Conservation (phyloP, 2,329 filamentous ascomycete species). For the Scopulariopsis brevicaulis region DNA sequence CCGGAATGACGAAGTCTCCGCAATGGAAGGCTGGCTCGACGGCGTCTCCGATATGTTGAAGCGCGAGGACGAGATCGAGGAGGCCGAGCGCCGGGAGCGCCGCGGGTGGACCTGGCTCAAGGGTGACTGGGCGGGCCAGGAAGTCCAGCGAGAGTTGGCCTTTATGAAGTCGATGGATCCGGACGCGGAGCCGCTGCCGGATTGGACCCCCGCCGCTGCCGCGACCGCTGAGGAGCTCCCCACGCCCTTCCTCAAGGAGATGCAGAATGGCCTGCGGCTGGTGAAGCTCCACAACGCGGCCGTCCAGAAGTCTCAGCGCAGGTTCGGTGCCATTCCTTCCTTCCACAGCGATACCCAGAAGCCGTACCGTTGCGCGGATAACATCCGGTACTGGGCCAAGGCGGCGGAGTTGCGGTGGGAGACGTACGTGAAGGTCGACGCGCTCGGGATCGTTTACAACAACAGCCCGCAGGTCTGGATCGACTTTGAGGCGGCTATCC, state of each 20-base stretch:
- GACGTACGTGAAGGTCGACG: slow-evolving; percentile 69
- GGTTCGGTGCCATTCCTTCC: slow-evolving; percentile 78
- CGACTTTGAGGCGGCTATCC: slow-evolving; percentile 71
- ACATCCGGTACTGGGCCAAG: slow-evolving; percentile 92
- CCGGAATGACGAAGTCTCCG: slow-evolving; percentile 63
- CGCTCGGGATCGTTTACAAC: slow-evolving; percentile 75
- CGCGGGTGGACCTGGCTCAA: slow-evolving; percentile 71
- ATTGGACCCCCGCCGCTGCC: slow-evolving; percentile 44
- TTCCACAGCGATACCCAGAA: slow-evolving; percentile 92
- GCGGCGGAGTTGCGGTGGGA: slow-evolving; percentile 93
- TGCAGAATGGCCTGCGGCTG: slow-evolving; percentile 72
- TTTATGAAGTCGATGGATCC: slow-evolving; percentile 70
- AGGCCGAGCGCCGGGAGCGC: slow-evolving; percentile 57
- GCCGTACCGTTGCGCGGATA: slow-evolving; percentile 88
- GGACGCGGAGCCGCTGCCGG: slow-evolving; percentile 48
- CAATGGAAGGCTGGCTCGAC: slow-evolving; percentile 68
- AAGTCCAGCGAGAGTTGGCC: slow-evolving; percentile 67
- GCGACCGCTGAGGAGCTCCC: slow-evolving; percentile 33
- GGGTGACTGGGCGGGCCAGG: slow-evolving; percentile 63
- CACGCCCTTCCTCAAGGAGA: slow-evolving; percentile 59
- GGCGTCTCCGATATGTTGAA: slow-evolving; percentile 67
- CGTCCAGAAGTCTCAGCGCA: slow-evolving; percentile 71
- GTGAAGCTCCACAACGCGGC: slow-evolving; percentile 84
- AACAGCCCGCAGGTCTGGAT: slow-evolving; percentile 60
- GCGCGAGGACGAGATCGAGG: slow-evolving; percentile 67